Evolutionary conservation across 257 asterid species (phyloP).

Genomic region (Cruciata laevipes): DNA sequence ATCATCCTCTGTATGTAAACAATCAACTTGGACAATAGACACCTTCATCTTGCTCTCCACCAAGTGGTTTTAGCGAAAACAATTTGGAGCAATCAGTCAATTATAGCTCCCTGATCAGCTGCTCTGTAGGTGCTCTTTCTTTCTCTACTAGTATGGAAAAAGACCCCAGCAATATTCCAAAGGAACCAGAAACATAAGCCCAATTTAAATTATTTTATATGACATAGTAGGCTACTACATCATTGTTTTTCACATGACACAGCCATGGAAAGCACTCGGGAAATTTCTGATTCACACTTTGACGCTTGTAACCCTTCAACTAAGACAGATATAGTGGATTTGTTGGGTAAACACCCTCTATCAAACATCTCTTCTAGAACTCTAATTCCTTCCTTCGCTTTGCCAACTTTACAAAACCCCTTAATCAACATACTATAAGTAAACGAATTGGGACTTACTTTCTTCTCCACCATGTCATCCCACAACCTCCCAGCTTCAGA

Average conservation of each 20-base stretch:
- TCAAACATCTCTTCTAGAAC: constrained; percentile 77
- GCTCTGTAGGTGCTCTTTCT: too few relatives aligned
- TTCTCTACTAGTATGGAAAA: too few relatives aligned
- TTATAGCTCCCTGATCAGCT: too few relatives aligned
- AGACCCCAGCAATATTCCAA: neutral
- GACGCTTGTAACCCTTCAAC: constrained; percentile 46
- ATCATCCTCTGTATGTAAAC: too few relatives aligned
- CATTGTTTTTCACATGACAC: constrained; percentile 23
- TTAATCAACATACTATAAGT: constrained; percentile 65
- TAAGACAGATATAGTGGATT: constrained; percentile 54
- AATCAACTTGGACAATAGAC: too few relatives aligned
- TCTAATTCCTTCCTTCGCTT: constrained; percentile 55
- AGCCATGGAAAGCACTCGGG: constrained; percentile 39
- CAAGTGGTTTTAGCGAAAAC: too few relatives aligned
- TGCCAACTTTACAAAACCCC: constrained; percentile 69
- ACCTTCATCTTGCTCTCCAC: too few relatives aligned
- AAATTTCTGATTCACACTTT: constrained; percentile 35
- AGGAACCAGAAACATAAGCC: neutral
- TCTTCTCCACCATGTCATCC: constrained; percentile 87
- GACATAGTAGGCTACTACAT: constrained; percentile 2
- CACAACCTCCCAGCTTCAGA: constrained; percentile 86
- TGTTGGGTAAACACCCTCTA: constrained; percentile 45
- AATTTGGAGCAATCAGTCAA: too few relatives aligned
- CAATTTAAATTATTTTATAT: neutral
- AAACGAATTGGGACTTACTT: constrained; percentile 66